A percentile compares a stretch with the other conserved stretches of the same genome.
Evolutionary conservation across 495 filamentous ascomycete species (phyloP).

Genomic region (Hypoxylon subgilvum): DNA sequence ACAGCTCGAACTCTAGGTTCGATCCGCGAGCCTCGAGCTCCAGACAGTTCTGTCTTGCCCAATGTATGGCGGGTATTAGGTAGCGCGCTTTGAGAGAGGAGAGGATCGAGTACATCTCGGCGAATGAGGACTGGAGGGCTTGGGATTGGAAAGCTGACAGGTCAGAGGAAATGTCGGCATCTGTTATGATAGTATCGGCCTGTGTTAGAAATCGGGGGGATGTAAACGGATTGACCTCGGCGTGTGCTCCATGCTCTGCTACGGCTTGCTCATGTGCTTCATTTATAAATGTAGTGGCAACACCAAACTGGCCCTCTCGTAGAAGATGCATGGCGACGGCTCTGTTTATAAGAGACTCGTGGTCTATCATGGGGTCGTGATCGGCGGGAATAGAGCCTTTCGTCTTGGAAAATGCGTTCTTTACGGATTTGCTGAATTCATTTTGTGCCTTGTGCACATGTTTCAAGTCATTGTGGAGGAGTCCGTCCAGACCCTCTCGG

Average conservation of each 20-base stretch:
- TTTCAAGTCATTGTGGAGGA: conserved; percentile 80
- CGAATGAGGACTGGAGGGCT: conserved; percentile 78
- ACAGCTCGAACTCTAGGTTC: conserved; percentile 93
- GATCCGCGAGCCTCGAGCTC: conserved; percentile 81
- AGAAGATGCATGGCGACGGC: conserved; percentile 96
- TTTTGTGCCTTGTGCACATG: conserved; percentile 77
- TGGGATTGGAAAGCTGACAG: conserved; percentile 66
- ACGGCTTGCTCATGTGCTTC: conserved; percentile 57
- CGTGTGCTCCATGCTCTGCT: too few relatives aligned
- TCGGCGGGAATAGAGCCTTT: conserved; percentile 72
- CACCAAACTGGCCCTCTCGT: conserved; percentile 89
- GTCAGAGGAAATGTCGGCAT: conserved; percentile 42
- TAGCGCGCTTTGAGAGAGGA: conserved; percentile 74
- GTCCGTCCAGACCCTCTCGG: conserved; percentile 74
- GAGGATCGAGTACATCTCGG: conserved; percentile 88
- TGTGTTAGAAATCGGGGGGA: conserved; percentile 5
- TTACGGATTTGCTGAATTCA: conserved; percentile 80
- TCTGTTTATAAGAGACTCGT: conserved; percentile 81
- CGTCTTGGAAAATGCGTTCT: conserved; percentile 61
- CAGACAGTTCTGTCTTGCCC: conserved; percentile 73
- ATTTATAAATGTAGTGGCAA: conserved; percentile 78
- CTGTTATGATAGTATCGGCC: conserved; percentile 39
- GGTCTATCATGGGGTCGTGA: conserved; percentile 83
- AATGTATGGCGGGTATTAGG: conserved; percentile 80
- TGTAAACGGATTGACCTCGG: conserved; percentile 5